Conservation (phyloP, 495 filamentous ascomycete species). For the Neurospora sp. region DNA sequence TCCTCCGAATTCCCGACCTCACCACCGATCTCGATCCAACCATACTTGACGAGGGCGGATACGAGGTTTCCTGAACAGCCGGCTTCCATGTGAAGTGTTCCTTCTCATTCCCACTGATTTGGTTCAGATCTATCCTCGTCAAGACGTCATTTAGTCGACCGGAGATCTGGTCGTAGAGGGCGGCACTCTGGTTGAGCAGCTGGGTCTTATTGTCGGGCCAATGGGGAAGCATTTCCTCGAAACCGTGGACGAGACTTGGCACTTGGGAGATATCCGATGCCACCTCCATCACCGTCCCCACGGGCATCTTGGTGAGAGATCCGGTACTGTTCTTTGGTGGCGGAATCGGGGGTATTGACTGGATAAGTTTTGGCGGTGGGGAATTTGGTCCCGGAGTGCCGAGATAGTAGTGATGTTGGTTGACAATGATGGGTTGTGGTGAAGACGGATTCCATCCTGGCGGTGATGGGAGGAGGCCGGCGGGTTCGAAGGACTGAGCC, state of each 20-base stretch:
- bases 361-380: conserved; percentile 3
- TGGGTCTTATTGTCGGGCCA: conserved; percentile 30
- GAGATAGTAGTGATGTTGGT: conserved; percentile 40
- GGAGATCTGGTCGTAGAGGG: conserved; percentile 46
- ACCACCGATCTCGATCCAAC: background rate
- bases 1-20: conserved; percentile 16
- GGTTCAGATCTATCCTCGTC: conserved; percentile 59
- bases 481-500: conserved; percentile 17
- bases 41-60: background rate
- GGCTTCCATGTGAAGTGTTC: conserved; percentile 43
- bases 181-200: conserved; percentile 34
- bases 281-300: conserved; percentile 27
- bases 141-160: conserved; percentile 51
- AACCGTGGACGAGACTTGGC: conserved; percentile 18
- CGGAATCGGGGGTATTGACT: background rate
- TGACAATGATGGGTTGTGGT: conserved; percentile 31
- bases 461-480: conserved; percentile 26
- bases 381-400: conserved; percentile 17
- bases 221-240: conserved; percentile 24
- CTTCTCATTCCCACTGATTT: conserved; percentile 49
- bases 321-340: conserved; percentile 10
- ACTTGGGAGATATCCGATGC: conserved; percentile 22
- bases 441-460: conserved; percentile 23
- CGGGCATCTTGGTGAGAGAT: conserved; percentile 25
- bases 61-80: conserved; percentile 1